phyloP scores from a whole-genome alignment of 495 filamentous ascomycete genomes.

The Amorphotheca resinae region DNA sequence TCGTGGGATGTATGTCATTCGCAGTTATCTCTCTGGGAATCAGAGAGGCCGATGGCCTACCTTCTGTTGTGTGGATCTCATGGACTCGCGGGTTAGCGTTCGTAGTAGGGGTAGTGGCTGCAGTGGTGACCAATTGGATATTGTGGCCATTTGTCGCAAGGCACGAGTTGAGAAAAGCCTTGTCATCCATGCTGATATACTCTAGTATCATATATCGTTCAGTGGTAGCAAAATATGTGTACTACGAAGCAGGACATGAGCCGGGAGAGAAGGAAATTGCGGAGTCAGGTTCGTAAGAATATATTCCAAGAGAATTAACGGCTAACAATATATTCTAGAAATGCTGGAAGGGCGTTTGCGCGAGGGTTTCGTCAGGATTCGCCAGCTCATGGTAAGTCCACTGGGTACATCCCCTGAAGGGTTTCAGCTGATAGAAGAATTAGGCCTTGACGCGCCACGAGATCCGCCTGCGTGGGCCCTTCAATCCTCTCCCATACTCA shows the following conservation, averaged over 20 bases:
- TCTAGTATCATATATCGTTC: slow-evolving; percentile 39
- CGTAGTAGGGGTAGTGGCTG: slow-evolving; percentile 36
- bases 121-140: slow-evolving; percentile 43
- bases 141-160: slow-evolving; percentile 48
- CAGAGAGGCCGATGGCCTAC: slow-evolving; percentile 22
- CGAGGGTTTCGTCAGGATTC: slow-evolving; percentile 45
- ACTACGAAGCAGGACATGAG: slow-evolving; percentile 38
- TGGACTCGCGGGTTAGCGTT: slow-evolving; percentile 37
- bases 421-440: no score
- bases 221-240: slow-evolving; percentile 45
- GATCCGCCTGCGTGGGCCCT: slow-evolving; percentile 43
- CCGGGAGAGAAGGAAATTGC: slow-evolving; percentile 37
- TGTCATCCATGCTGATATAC: slow-evolving; percentile 42
- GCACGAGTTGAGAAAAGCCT: slow-evolving; percentile 43
- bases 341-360: slow-evolving; percentile 43
- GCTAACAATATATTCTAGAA: slow-evolving; percentile 19
- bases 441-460: slow-evolving; percentile 42
- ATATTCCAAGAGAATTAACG: neutral
- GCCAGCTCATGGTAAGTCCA: slow-evolving; percentile 35
- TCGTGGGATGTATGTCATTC: slow-evolving; percentile 37
- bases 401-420: no score
- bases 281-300: slow-evolving; percentile 25
- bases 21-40: slow-evolving; percentile 39
- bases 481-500: slow-evolving; percentile 42
- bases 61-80: slow-evolving; percentile 29